Percentiles rank a stretch among this genome's conserved stretches.
phyloP scores from a whole-genome alignment of 1,284 basidiomycete genomes.

The Spongiforma sp. region DNA sequence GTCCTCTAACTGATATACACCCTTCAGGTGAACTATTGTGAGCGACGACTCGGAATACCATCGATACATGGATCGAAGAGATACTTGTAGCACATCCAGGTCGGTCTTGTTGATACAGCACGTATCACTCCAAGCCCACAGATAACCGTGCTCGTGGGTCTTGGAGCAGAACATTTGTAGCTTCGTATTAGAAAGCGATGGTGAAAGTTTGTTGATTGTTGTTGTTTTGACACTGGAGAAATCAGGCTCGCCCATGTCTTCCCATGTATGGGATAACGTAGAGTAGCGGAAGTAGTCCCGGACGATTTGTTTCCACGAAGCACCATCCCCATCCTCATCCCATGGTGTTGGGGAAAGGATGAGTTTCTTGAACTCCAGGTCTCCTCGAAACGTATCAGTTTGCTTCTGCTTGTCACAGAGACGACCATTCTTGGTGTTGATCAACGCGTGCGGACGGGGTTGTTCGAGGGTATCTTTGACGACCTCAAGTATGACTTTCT shows the following conservation, averaged over 20 bases:
- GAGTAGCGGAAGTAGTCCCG: constrained; percentile 23
- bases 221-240: constrained; percentile 15
- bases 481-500: constrained; percentile 1
- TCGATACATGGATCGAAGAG: constrained; percentile 32
- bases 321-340: not conserved
- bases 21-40: constrained; percentile 27
- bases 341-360: not conserved
- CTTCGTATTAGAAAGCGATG: constrained; percentile 17
- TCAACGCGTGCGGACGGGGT: constrained; percentile 16
- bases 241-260: constrained; percentile 18
- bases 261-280: constrained; percentile 33
- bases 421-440: constrained; percentile 18
- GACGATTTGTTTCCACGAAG: constrained; percentile 3
- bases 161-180: constrained; percentile 23
- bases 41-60: constrained; percentile 30
- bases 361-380: constrained; percentile 21
- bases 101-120: too few relatives aligned
- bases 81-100: constrained; percentile 19
- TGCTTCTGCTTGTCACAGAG: constrained; percentile 21
- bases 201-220: constrained; percentile 15
- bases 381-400: constrained; percentile 11
- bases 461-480: constrained; percentile 11
- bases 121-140: constrained; percentile 33
- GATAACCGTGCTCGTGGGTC: constrained; percentile 20
- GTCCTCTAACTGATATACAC: constrained; percentile 9